A percentile compares a stretch with the other conserved stretches of the same genome.
Evolutionary conservation across 2,329 filamentous ascomycete species (phyloP).

Genomic region (Curvularia spicifera): DNA sequence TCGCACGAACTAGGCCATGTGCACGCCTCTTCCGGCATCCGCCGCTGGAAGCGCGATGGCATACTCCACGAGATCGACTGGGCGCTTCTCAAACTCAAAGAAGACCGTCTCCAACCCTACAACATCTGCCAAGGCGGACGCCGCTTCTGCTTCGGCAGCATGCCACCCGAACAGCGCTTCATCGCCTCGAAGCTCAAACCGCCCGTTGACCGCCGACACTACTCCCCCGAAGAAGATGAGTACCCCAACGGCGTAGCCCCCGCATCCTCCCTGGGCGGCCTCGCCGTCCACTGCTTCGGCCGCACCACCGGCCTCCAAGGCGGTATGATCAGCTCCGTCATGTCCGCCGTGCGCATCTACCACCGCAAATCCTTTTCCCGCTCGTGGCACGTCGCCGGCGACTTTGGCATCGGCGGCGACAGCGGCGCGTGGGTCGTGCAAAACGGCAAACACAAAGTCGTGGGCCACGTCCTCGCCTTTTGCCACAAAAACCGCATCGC

Average conservation of each 20-base stretch:
- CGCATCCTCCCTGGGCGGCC: slow-evolving; percentile 69
- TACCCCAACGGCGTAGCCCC: slow-evolving; percentile 66
- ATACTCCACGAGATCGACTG: slow-evolving; percentile 93
- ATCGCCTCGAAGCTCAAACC: slow-evolving; percentile 43
- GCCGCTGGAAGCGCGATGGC: slow-evolving; percentile 72
- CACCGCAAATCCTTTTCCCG: slow-evolving; percentile 81
- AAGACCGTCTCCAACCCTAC: slow-evolving; percentile 71
- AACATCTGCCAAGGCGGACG: slow-evolving; percentile 70
- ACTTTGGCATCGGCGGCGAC: slow-evolving; percentile 79
- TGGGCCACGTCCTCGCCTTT: slow-evolving; percentile 90
- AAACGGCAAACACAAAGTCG: slow-evolving; percentile 76
- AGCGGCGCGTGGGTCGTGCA: slow-evolving; percentile 93
- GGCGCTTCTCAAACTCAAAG: slow-evolving; percentile 83
- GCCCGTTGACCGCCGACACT: slow-evolving; percentile 45
- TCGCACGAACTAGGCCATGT: slow-evolving; percentile 82
- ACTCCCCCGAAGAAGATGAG: slow-evolving; percentile 48
- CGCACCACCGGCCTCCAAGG: slow-evolving; percentile 83
- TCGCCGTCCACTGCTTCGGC: slow-evolving; percentile 85
- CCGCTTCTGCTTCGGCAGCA: slow-evolving; percentile 43
- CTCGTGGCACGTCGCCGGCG: slow-evolving; percentile 67
- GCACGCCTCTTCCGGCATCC: slow-evolving; percentile 88
- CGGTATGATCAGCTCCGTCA: slow-evolving; percentile 76
- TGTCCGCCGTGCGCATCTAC: slow-evolving; percentile 86
- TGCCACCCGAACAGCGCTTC: slow-evolving; percentile 37
- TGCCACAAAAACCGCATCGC: slow-evolving; percentile 79